Conservation (phyloP, 1,284 basidiomycete species). For the Anthracocystis panici-leucophaei region DNA sequence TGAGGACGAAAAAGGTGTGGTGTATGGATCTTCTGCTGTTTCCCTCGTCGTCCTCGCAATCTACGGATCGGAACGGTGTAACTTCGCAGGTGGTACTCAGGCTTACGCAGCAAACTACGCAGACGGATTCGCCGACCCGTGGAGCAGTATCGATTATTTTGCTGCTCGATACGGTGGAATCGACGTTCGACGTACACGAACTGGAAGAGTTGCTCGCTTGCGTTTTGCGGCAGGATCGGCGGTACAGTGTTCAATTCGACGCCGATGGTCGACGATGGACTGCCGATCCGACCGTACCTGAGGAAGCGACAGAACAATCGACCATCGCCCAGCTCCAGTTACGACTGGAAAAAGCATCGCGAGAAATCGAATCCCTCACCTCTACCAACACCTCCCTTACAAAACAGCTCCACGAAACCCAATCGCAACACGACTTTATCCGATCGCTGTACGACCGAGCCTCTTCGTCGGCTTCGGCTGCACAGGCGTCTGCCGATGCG, state of each 20-base stretch:
- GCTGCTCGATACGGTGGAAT: conserved; percentile 29
- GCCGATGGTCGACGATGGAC: conserved; percentile 27
- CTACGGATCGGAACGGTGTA: not conserved
- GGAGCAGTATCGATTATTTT: conserved; percentile 18
- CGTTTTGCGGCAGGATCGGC: conserved; percentile 19
- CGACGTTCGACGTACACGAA: conserved; percentile 44
- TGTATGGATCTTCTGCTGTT: conserved; percentile 37
- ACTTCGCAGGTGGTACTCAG: conserved; percentile 17
- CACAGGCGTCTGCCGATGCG: not conserved
- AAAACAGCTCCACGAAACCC: conserved; percentile 3
- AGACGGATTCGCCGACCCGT: not conserved
- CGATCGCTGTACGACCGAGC: conserved; percentile 40
- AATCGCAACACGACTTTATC: conserved; percentile 37
- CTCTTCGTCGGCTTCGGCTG: conserved; percentile 7
- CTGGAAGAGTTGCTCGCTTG: conserved; percentile 32
- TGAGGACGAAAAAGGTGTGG: conserved; percentile 43
- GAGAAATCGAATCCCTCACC: conserved; percentile 15
- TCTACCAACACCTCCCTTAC: not conserved
- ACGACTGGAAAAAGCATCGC: conserved; percentile 4
- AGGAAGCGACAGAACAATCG: not conserved
- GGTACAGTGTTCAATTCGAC: conserved; percentile 31
- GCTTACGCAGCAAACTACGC: conserved; percentile 21
- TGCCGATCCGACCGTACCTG: too few relatives aligned
- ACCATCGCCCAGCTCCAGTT: conserved; percentile 4
- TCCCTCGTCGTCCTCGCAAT: conserved; percentile 5